Conservation (phyloP, 1,284 basidiomycete species). For the Rugosomyces carneus region DNA sequence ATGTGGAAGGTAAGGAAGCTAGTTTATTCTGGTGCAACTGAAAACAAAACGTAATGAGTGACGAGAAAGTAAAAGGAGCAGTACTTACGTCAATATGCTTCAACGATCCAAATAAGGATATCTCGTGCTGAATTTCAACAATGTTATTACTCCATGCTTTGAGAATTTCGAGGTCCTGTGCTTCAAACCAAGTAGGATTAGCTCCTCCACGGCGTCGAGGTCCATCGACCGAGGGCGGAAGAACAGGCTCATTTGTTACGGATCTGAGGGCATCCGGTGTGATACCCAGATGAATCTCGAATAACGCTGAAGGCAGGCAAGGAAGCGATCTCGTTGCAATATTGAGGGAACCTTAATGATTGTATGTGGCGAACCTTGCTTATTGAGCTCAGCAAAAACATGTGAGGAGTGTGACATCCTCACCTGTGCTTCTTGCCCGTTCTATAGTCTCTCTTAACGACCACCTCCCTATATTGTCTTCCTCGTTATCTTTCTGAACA, state of each 20-base stretch:
- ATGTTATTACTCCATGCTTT: conserved; percentile 78
- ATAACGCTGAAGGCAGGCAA: conserved; percentile 71
- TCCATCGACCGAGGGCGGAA: conserved; percentile 34
- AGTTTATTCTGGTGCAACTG: conserved; percentile 74
- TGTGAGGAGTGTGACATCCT: conserved; percentile 24
- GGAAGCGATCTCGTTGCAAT: conserved; percentile 61
- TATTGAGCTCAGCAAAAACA: conserved; percentile 38
- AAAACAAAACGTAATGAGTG: conserved; percentile 10
- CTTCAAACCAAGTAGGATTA: conserved; percentile 68
- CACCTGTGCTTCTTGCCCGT: conserved; percentile 69
- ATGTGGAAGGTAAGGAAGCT: conserved; percentile 48
- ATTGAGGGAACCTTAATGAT: conserved; percentile 64
- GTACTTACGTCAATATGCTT: conserved; percentile 65
- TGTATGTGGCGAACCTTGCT: conserved; percentile 26
- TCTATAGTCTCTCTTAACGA: conserved; percentile 72
- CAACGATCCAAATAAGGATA: conserved; percentile 74
- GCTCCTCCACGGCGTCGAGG: conserved; percentile 31
- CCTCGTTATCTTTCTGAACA: conserved; percentile 34
- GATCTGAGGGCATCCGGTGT: conserved; percentile 59
- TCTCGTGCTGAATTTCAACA: conserved; percentile 68
- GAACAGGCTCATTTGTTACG: conserved; percentile 54
- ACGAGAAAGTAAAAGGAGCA: neutral
- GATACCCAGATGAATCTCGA: conserved; percentile 70
- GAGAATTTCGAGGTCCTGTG: conserved; percentile 64
- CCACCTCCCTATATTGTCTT: conserved; percentile 59